Evolutionary conservation across 495 filamentous ascomycete genomes (phyloP).

Genomic region (Penicillium herquei): DNA sequence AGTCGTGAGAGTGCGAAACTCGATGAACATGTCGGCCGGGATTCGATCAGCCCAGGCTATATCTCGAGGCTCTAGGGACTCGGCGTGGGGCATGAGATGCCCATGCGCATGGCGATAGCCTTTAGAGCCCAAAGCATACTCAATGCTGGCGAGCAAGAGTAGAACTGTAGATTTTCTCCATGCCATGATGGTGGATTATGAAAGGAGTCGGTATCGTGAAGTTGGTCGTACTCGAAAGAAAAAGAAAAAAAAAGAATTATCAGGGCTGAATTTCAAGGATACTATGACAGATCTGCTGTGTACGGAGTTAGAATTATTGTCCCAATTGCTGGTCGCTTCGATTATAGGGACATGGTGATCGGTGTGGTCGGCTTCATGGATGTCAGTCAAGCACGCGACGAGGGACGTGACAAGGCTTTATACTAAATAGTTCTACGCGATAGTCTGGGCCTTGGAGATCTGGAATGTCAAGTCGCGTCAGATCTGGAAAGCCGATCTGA

Average conservation of each 20-base stretch:
- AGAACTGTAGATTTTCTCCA: conserved; percentile 20
- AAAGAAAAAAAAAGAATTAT: too few relatives aligned
- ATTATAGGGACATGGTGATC: not conserved
- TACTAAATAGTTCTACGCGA: conserved; percentile 10
- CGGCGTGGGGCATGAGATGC: conserved; percentile 9
- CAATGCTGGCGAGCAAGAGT: conserved; percentile 18
- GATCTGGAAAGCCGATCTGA: conserved; percentile 13
- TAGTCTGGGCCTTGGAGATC: conserved; percentile 13
- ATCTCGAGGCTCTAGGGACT: conserved; percentile 8
- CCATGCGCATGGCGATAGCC: conserved; percentile 13
- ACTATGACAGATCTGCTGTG: too few relatives aligned
- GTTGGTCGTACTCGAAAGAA: too few relatives aligned
- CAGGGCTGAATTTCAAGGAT: too few relatives aligned
- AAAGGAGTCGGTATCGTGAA: not conserved
- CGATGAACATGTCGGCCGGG: conserved; percentile 16
- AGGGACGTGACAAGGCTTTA: conserved; percentile 16
- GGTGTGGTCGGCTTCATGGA: conserved; percentile 9
- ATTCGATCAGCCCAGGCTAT: conserved; percentile 5
- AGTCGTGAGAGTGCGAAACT: conserved; percentile 26
- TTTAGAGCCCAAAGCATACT: conserved; percentile 23
- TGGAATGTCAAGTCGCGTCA: conserved; percentile 23
- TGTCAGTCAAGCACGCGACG: not conserved
- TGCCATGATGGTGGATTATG: conserved; percentile 17
- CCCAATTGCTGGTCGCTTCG: not conserved
- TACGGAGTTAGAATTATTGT: not conserved